Percentiles rank a stretch among this genome's conserved stretches.
These are phyloP conservation scores for Cladosporium oxysporum DNA, from an alignment of 2,329 filamentous ascomycete genomes.

Conservation along the genomic window DNA sequence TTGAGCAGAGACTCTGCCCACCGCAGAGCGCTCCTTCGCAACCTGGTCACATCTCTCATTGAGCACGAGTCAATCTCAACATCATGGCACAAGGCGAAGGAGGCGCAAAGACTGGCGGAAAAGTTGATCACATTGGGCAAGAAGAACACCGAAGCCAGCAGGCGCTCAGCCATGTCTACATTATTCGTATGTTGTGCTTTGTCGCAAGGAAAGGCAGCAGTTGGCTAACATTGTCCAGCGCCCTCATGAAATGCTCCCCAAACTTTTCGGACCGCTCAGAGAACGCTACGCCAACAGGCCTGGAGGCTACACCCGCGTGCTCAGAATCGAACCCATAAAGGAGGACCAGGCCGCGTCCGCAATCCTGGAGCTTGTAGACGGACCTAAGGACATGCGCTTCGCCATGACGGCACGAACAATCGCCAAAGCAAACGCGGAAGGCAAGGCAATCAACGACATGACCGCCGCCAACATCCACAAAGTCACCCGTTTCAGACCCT, in stretches of 20 bases:
- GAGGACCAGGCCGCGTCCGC: constrained; percentile 85
- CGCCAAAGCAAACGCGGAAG: constrained; percentile 55
- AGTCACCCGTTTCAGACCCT: constrained; percentile 72
- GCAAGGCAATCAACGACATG: constrained; percentile 65
- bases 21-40: constrained; percentile 87
- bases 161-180: constrained; percentile 69
- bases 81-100: constrained; percentile 95
- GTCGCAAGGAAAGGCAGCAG: neutral
- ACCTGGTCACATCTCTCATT: constrained; percentile 93
- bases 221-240: constrained; percentile 51
- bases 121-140: constrained; percentile 94
- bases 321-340: constrained; percentile 86
- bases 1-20: constrained; percentile 83
- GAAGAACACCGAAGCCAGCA: constrained; percentile 82
- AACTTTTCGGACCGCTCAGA: constrained; percentile 82
- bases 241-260: constrained; percentile 71
- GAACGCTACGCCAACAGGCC: constrained; percentile 76
- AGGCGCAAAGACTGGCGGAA: constrained; percentile 89
- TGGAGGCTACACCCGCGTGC: constrained; percentile 92
- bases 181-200: constrained; percentile 67
- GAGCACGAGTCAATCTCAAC: constrained; percentile 91
- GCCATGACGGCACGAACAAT: constrained; percentile 87
- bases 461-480: constrained; percentile 80
- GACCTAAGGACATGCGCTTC: constrained; percentile 90
- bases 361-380: constrained; percentile 93